Evolutionary conservation across 371 early-diverging fungal genomes (phyloP), one percentile per base, ranked within the genome.

Genomic region (Chytridiales sp.): DNA sequence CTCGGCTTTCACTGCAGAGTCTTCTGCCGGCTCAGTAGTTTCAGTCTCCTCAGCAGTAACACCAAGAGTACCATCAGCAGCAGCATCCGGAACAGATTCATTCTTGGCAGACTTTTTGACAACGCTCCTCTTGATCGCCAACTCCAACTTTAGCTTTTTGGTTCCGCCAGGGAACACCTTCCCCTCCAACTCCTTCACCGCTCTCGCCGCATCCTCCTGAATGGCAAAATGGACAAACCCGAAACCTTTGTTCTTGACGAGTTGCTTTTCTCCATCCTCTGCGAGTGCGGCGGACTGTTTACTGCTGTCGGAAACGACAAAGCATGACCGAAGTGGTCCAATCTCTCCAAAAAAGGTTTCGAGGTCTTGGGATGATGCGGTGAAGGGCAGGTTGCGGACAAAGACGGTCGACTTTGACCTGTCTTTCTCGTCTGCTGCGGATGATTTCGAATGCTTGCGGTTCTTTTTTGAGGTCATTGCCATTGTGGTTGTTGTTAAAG

Each of bases 141-240:
- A 83, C 64, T 92, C 89, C 47, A 95, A 75, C 70, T 79, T 77
- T 26, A 95, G 70, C 24, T 73, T 79, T 47, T 83, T 71, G 66
- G 77, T 70, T 63, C 76, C 70, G 64, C 76, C 57, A 46, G 59
- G 61, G 66, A 94, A 92, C 70, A 86, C 85, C 22, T 62, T 75
- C 42, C 79, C 76, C 46, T 85, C 82, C 15, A 92, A 75, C 50
- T 88, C 64, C 27, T 47, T 44, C 31, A 73, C 2, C 0, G 97
- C 97, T 26, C 82, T 74, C 41, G 78, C 76, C 3, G 96, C 97
- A 77, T 97, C 96, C 44, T 93, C 94, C 21, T 85, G 78, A 29
- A 94, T 65, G 3, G 91, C 94, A 74, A 80, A 96, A 56, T 88
- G 87, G 8, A 96, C 93, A 72, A 91, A 96, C 13, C 95, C 96